A percentile compares a stretch with the other conserved stretches of the same genome.
Conservation (phyloP, 805 yeast species). For the Grigorovia yakushimaensis region DNA sequence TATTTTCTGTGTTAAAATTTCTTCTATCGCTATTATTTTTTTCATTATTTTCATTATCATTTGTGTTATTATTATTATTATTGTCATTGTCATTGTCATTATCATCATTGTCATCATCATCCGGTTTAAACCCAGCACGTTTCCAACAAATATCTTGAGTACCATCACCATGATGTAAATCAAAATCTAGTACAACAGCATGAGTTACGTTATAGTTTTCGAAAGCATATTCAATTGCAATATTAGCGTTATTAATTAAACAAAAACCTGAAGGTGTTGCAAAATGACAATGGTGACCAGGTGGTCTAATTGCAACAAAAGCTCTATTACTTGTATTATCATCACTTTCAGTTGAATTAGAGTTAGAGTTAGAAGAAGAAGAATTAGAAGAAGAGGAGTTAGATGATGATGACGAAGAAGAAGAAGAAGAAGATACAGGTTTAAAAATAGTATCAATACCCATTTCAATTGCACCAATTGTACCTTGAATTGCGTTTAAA, state of each 20-base stretch:
- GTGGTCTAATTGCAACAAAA: constrained; percentile 67
- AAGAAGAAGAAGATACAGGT: neutral
- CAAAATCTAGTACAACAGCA: constrained; percentile 74
- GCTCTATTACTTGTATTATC: constrained; percentile 35
- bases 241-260: constrained; percentile 69
- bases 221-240: constrained; percentile 69
- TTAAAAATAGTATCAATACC: constrained; percentile 50
- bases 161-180: constrained; percentile 85
- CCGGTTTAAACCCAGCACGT: constrained; percentile 38
- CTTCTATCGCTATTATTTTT: too few relatives aligned
- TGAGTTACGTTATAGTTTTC: constrained; percentile 57
- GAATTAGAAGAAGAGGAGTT: neutral
- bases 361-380: neutral
- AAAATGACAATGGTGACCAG: constrained; percentile 83
- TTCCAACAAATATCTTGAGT: constrained; percentile 81
- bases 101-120: constrained; percentile 32
- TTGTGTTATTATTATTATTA: neutral
- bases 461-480: constrained; percentile 62
- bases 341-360: constrained; percentile 15
- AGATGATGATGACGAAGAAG: neutral
- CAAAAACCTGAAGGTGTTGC: constrained; percentile 83
- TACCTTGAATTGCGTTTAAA: constrained; percentile 63
- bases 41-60: neutral
- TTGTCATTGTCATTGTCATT: neutral
- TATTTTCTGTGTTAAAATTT: constrained; percentile 25